Evolutionary conservation across 2,329 filamentous ascomycete genomes (phyloP).

Genomic region (Nigrospora osmanthi): DNA sequence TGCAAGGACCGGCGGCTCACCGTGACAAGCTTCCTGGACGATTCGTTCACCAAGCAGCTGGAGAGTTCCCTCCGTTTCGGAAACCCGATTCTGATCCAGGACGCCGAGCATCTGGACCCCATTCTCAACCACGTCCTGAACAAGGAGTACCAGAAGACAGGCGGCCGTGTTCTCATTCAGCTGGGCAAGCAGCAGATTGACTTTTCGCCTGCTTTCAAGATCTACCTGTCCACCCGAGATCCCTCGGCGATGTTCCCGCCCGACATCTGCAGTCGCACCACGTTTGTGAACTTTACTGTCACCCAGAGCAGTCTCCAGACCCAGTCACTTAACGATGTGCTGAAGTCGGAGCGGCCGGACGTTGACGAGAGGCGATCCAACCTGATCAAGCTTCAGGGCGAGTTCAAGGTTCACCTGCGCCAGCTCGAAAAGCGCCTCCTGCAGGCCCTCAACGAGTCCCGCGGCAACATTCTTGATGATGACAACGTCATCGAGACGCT

Average conservation of each 20-base stretch:
- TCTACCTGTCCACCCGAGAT: conserved; percentile 92
- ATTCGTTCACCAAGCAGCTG: conserved; percentile 95
- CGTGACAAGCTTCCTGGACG: conserved; percentile 95
- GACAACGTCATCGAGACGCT: conserved; percentile 97
- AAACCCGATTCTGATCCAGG: conserved; percentile 96
- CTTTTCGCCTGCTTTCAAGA: conserved; percentile 92
- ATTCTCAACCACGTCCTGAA: conserved; percentile 98
- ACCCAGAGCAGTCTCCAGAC: conserved; percentile 98
- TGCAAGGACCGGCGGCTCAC: conserved; percentile 90
- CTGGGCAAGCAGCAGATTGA: conserved; percentile 98
- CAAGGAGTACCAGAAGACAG: conserved; percentile 98
- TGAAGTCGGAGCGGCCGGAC: conserved; percentile 95
- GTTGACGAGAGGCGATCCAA: conserved; percentile 95
- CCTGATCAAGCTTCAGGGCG: conserved; percentile 95
- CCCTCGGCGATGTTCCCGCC: conserved; percentile 93
- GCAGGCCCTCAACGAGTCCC: conserved; percentile 93
- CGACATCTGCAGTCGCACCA: conserved; percentile 95
- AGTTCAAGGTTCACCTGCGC: conserved; percentile 97
- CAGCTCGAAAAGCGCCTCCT: conserved; percentile 90
- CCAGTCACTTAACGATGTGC: conserved; percentile 92
- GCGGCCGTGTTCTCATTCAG: conserved; percentile 94
- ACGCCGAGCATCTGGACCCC: conserved; percentile 93
- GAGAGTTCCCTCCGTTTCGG: conserved; percentile 96
- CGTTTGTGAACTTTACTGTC: conserved; percentile 98
- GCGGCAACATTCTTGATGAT: conserved; percentile 95